Base-by-base conservation (phyloP, 106 monocot species). In the Phalaenopsis aphrodite region DNA sequence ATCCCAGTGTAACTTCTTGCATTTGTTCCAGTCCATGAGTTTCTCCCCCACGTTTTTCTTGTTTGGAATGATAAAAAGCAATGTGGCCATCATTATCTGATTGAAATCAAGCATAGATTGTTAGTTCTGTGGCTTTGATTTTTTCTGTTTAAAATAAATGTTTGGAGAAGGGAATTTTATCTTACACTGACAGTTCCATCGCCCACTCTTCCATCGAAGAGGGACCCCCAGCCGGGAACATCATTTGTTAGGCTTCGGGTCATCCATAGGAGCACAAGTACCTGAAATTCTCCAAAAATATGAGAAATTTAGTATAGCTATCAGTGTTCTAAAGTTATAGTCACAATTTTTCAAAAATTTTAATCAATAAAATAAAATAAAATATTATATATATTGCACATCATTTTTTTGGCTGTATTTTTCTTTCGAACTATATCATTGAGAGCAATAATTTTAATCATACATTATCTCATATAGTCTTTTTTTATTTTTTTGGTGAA, bases 111-210 rank as follows among this genome's bases (percentile, higher is more conserved):
- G 8, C 41, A 21, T 3, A 21, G 19, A 2, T 56, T 56, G 17
- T 21, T 6, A n/a, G 21, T n/a, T 18, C 10, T 61, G 61, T 18
- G 5, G 61, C 1, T 52, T 52, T 52, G 30, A 52, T 12, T 52
- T 14, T 52, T 52, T 12, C 52, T 12, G 14, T 52, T 52, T 2
- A 52, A 11, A 52, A 12, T 14, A 52, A 12, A 21, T 61, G 21
- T 61, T 57, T 61, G 5, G 21, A 61, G 61, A 4, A 61, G 5
- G 19, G 1, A 61, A 3, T 37, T 37, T n/a, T 23, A 3, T 66
- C 94, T 91, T 91, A 99, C 98, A 79, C 92, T 94, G 87, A 94
- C 98, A 69, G 92, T 88, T 46, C 98, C 98, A 82, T 99, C 98
- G 8, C 91, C 92, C 11, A 93, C 92, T 9, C 78, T 72, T 5